Evolutionary conservation across 768 basidiomycete species (phyloP).

Genomic region (Pilatotrama ljubarskyi): DNA sequence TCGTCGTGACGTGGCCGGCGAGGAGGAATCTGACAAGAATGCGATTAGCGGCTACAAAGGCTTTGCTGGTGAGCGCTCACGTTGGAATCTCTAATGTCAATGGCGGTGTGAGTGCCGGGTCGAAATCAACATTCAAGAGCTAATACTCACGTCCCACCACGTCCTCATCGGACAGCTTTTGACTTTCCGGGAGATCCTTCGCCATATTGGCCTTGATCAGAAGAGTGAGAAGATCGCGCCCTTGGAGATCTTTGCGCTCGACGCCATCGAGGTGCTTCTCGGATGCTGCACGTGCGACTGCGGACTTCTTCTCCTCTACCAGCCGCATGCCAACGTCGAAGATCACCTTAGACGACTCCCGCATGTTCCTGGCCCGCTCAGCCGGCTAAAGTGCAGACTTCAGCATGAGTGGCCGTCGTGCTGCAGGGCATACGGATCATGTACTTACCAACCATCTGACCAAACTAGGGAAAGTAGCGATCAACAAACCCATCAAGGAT

Average conservation of each 20-base stretch:
- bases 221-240: too few species aligned
- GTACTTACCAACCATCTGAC: slow-evolving; percentile 20
- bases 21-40: slow-evolving; percentile 26
- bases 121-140: neutral
- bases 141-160: slow-evolving; percentile 51
- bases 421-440: too few species aligned
- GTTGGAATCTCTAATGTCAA: slow-evolving; percentile 25
- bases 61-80: neutral
- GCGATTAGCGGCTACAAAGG: too few species aligned
- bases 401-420: neutral
- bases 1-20: slow-evolving; percentile 46
- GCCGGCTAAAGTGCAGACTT: neutral
- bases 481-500: neutral
- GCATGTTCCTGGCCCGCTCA: neutral
- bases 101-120: too few species aligned
- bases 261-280: slow-evolving; percentile 31
- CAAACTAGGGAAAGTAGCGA: slow-evolving; percentile 21
- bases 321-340: slow-evolving; percentile 30
- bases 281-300: slow-evolving; percentile 18
- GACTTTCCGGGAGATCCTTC: too few species aligned
- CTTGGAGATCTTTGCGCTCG: slow-evolving; percentile 18
- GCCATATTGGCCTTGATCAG: too few species aligned
- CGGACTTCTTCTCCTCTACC: slow-evolving; percentile 34
- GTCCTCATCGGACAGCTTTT: slow-evolving; percentile 57
- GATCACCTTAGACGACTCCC: slow-evolving; percentile 18